These are phyloP conservation scores for Pseudognaphalium luteoalbum DNA, from an alignment of 129 eudicot genomes.

Conservation along the genomic window DNA sequence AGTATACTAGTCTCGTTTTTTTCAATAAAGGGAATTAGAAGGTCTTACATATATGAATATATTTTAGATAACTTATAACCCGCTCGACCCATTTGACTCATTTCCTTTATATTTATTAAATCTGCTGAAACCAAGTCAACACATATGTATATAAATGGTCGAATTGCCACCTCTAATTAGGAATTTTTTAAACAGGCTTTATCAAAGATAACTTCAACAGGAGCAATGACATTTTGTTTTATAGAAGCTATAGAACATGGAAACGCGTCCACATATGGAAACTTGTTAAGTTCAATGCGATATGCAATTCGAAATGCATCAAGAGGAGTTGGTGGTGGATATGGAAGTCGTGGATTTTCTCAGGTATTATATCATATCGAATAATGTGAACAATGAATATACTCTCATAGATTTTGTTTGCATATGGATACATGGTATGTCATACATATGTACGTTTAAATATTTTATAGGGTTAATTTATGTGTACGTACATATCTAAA, in stretches of 20 bases:
- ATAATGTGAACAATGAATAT: not conserved
- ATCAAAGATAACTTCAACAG: constrained; percentile 87
- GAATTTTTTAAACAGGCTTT: constrained; percentile 55
- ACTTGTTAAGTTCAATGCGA: constrained; percentile 78
- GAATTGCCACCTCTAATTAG: not conserved
- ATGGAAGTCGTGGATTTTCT: constrained; percentile 47
- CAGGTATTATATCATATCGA: constrained; percentile 22
- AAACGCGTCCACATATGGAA: constrained; percentile 76
- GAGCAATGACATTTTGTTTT: constrained; percentile 93
- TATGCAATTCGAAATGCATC: constrained; percentile 52
- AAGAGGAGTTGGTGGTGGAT: constrained; percentile 35
- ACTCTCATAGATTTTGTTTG: not conserved
- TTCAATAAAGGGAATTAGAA: not conserved
- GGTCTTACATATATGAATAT: not conserved
- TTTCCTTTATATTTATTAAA: not conserved
- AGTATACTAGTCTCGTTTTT: not conserved
- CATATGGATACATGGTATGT: not conserved
- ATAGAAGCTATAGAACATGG: constrained; percentile 96
- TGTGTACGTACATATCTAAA: not conserved
- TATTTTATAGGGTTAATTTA: too few relatives aligned
- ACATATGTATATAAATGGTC: not conserved
- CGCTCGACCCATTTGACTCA: not conserved
- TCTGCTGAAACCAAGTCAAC: not conserved
- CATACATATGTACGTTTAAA: not conserved
- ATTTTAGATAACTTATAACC: not conserved